A percentile compares a stretch with the other conserved stretches of the same genome.
Evolutionary conservation across 169 alveolate genomes (phyloP).

Genomic region (Plasmodium vivax): DNA sequence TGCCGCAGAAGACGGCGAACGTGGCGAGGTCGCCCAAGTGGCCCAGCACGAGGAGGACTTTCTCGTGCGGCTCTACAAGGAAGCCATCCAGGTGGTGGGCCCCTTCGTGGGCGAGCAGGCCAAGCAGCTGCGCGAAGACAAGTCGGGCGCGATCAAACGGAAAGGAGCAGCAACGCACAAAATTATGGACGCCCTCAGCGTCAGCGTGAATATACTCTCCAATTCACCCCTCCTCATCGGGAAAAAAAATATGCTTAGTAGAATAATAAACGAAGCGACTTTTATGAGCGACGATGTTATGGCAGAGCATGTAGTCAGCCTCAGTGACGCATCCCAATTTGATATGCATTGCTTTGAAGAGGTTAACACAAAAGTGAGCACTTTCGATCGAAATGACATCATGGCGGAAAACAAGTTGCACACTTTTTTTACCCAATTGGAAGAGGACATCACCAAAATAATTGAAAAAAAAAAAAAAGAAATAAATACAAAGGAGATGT

Average conservation of each 20-base stretch:
- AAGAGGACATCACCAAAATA: constrained; percentile 24
- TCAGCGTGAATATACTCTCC: constrained; percentile 1
- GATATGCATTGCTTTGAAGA: constrained; percentile 24
- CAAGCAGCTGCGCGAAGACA: not conserved
- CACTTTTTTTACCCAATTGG: constrained; percentile 5
- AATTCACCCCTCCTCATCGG: constrained; percentile 26
- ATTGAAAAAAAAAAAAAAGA: constrained; percentile 22
- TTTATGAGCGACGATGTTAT: constrained; percentile 28
- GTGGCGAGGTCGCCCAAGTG: not conserved
- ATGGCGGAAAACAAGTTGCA: constrained; percentile 5
- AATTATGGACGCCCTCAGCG: constrained; percentile 41
- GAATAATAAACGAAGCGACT: constrained; percentile 14
- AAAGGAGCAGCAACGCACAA: not conserved
- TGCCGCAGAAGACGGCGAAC: not conserved
- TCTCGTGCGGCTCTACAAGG: constrained; percentile 4
- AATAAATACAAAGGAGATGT: constrained; percentile 33
- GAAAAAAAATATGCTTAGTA: constrained; percentile 30
- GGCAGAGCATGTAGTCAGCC: constrained; percentile 9
- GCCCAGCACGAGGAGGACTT: not conserved
- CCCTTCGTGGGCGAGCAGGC: not conserved
- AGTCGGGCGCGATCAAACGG: not conserved
- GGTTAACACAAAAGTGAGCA: constrained; percentile 4
- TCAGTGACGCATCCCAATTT: constrained; percentile 9
- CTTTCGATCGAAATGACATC: constrained; percentile 24
- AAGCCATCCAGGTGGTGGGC: constrained; percentile 32